Evolutionary conservation across 306 rosid species (phyloP), one percentile per base, ranked within the genome.

Genomic region (Ziziphus jujuba): DNA sequence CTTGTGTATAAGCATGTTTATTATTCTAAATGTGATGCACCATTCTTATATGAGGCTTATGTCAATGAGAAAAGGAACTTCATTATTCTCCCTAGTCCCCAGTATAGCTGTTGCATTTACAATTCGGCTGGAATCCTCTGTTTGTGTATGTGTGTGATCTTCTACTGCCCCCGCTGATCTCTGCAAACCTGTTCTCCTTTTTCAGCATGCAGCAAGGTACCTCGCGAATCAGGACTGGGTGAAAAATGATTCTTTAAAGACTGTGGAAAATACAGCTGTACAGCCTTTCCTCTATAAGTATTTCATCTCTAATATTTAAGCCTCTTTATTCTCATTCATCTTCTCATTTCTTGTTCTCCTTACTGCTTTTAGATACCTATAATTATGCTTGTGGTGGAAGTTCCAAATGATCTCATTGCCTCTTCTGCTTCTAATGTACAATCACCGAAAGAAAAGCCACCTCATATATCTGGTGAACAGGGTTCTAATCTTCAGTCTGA

Each of bases 171-270:
- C 35, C 38, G 5, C 19, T 47, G 17, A 47, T 47, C 51, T 47
- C 14, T 47, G 17, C 17, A 47, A 47, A 28, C 20, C 69, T 57
- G 71, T 56, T 61, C 44, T 12, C 45, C 2, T 48, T 23, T 79
- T 74, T 65, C 89, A 92, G 98, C 98, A 92, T 84, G 98, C 98
- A 50, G 98, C 98, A 60, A 87, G 98, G 87, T 92, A 85, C 82
- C 98, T 92, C 47, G 96, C 87, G 72, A 89, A 92, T 73, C 98
- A 92, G 78, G 98, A 92, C 50, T 92, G 98, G 98, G 96, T 92
- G 9, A 92, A 89, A 77, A 87, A 60, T 76, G 98, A 92, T 77
- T 89, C 98, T 60, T 81, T 92, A 55, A 92, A 92, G 83, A 80
- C 90, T 14, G 95, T 92, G 85, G 98, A 92, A 80, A 92, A 92